Conservation (phyloP, 305 asterid species). For the Ilex paraguariensis region DNA sequence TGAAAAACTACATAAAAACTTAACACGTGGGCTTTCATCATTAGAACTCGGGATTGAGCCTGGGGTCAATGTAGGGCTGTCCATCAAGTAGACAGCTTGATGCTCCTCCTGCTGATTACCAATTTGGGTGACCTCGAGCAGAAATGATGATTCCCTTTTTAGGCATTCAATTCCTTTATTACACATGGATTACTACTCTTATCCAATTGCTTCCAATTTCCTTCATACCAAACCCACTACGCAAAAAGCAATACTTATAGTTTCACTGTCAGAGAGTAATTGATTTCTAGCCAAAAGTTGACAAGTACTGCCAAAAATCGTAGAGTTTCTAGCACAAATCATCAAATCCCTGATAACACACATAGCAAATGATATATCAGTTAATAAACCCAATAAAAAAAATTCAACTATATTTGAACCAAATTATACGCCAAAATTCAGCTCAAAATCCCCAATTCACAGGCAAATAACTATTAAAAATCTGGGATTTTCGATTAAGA, state of each 20-base stretch:
- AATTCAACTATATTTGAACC: not conserved
- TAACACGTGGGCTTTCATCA: conserved; percentile 68
- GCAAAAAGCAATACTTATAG: conserved; percentile 12
- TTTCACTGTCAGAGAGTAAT: conserved; percentile 10
- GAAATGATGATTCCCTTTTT: conserved; percentile 16
- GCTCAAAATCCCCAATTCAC: not conserved
- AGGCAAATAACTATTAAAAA: too few species aligned
- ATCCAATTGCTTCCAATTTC: conserved; percentile 17
- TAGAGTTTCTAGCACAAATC: conserved; percentile 14
- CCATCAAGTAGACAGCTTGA: conserved; percentile 43
- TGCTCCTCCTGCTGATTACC: conserved; percentile 22
- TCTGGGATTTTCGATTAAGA: not conserved
- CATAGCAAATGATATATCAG: not conserved
- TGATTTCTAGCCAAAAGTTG: conserved; percentile 25
- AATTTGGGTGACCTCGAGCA: conserved; percentile 17
- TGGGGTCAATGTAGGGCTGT: conserved; percentile 45
- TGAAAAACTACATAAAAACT: conserved; percentile 83
- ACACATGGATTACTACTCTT: conserved; percentile 28
- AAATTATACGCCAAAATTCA: not conserved
- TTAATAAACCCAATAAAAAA: not conserved
- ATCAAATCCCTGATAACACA: conserved; percentile 1
- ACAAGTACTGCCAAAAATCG: conserved; percentile 11
- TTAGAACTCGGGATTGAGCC: conserved; percentile 39
- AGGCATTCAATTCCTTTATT: conserved; percentile 21
- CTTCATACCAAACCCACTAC: conserved; percentile 25